These are phyloP conservation scores for Podaxis rugospora DNA, from an alignment of 768 basidiomycete species.

Conservation along the genomic window DNA sequence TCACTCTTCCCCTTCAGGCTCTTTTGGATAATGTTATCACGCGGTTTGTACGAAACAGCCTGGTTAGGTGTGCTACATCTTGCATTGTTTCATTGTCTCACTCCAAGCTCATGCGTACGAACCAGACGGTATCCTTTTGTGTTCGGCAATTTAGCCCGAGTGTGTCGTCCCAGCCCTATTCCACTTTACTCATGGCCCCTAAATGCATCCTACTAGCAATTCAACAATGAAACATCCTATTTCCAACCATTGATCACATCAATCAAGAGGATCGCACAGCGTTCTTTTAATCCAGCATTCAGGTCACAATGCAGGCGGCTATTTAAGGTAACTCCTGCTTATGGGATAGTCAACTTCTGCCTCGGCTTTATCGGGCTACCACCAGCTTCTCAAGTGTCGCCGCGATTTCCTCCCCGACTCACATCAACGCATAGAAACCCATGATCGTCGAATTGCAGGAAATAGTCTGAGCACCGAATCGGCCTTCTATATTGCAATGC, in stretches of 20 bases:
- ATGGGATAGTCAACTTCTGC: neutral
- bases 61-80: conserved; percentile 46
- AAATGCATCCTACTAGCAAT: conserved; percentile 37
- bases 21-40: conserved; percentile 48
- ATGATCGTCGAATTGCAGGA: neutral
- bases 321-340: conserved; percentile 38
- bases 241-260: conserved; percentile 48
- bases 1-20: conserved; percentile 51
- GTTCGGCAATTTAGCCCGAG: conserved; percentile 57
- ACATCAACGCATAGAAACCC: neutral
- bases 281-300: conserved; percentile 49
- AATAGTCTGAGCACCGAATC: conserved; percentile 18
- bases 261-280: conserved; percentile 43
- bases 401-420: conserved; percentile 7
- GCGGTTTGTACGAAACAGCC: conserved; percentile 52
- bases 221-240: conserved; percentile 46
- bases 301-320: conserved; percentile 36
- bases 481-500: conserved; percentile 37
- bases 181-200: neutral
- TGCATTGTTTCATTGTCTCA: neutral
- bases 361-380: neutral
- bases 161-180: conserved; percentile 36
- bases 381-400: conserved; percentile 12
- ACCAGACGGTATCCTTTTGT: conserved; percentile 71
- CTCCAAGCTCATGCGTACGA: neutral